A percentile compares a stretch with the other conserved stretches of the same genome.
Evolutionary conservation across 192 early-diverging fungal genomes (phyloP).

Genomic region (Gryganskiella cystojenkinii): DNA sequence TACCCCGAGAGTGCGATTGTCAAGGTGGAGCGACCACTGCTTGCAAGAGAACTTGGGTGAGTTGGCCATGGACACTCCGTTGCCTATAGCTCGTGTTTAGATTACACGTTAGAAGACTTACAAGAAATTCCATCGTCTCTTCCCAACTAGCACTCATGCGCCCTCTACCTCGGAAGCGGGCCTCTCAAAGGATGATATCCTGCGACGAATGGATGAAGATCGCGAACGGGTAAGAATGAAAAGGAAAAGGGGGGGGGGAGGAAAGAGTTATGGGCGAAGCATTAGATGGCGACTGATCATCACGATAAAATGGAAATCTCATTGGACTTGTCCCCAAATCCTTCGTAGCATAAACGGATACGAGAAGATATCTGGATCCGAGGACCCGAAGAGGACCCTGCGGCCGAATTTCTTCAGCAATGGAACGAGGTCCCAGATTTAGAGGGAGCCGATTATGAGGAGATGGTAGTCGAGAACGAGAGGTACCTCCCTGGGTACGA

Average conservation of each 20-base stretch:
- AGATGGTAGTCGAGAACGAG: conserved; percentile 13
- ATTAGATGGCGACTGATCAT: too few species aligned
- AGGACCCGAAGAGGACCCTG: conserved; percentile 35
- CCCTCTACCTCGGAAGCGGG: background rate
- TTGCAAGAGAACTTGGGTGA: conserved; percentile 36
- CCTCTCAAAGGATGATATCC: conserved; percentile 55
- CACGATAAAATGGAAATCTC: background rate
- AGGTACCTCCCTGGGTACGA: conserved; percentile 12
- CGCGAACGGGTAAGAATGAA: conserved; percentile 54
- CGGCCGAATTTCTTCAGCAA: conserved; percentile 49
- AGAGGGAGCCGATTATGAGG: conserved; percentile 47
- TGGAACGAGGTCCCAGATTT: conserved; percentile 49
- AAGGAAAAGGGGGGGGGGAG: too few species aligned
- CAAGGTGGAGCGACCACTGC: conserved; percentile 32
- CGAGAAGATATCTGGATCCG: conserved; percentile 59
- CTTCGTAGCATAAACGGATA: conserved; percentile 52
- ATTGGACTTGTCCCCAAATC: too few species aligned
- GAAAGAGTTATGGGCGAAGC: too few species aligned
- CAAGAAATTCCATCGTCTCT: too few species aligned
- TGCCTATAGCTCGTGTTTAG: background rate
- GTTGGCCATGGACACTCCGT: background rate
- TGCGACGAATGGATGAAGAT: conserved; percentile 61
- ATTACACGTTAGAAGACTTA: too few species aligned
- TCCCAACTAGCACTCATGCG: background rate
- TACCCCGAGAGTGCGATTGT: conserved; percentile 12